Base-by-base conservation (phyloP, 805 yeast genomes). In the Candida dajiaensis region DNA sequence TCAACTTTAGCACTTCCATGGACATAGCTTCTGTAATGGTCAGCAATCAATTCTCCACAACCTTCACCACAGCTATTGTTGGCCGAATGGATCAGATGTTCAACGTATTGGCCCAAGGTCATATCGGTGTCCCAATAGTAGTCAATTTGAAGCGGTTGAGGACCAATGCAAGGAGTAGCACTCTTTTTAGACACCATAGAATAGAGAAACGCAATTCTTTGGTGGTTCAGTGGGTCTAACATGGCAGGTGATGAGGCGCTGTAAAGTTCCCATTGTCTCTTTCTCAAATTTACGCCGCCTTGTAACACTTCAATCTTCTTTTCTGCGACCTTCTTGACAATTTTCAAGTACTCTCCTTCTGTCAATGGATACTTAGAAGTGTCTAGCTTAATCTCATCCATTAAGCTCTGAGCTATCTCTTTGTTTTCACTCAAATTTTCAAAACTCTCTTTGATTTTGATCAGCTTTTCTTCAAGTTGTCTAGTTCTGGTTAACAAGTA, bases 121-220 rank as follows among this genome's bases (percentile, higher is more conserved):
- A 85, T 83, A 62, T 95, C 99, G 48, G 83, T 86, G 42, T 89
- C 96, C 70, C 96, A 81, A 61, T 92, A 94, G 59, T 76, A 95
- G 50, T 90, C 97, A 42, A 90, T 83, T 2, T 82, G 79, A 29
- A 87, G 80, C n/a, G 81, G 71, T 46, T 80, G 88, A 0, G 99
- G 99, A 0, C 98, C 98, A 37, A 81, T 71, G 58, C 99, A 94
- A 0, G 97, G 97, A 0, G 95, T 89, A 0, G 95, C 85, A 37
- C 88, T 85, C 56, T 83, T 84, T 9, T 82, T 78, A 4, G 92
- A 85, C 0, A 89, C 92, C 68, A 88, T 78, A 1, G 96, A 85
- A 57, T 85, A 88, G 21, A 92, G 68, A 13, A 89, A 78, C 6
- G 85, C 78, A 26, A 95, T 79, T 55, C 78, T 84, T 57, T 89